Base-by-base conservation (phyloP, 1,284 basidiomycete genomes). In the Ganoderma multipileum region DNA sequence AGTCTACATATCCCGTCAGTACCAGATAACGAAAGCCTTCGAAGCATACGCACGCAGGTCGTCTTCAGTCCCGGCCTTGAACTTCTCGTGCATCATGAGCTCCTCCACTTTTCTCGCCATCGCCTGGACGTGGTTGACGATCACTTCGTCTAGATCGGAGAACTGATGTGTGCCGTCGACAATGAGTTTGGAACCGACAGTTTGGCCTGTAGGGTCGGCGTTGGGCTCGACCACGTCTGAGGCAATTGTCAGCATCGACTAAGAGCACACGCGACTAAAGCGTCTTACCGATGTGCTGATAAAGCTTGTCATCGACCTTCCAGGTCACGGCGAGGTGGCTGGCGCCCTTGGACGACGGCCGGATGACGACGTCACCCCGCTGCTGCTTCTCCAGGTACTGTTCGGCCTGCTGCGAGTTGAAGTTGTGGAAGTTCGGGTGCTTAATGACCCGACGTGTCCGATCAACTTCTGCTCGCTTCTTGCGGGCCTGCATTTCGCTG, bases 371-470 rank as follows among this genome's bases (percentile, higher is more conserved):
- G 79, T 98, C 96, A 16, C 97, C 98, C 38, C 95, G 89, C 75
- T 96, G 95, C 80, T 96, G 93, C 72, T 92, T 92, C 67, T 96
- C 94, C 65, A 99, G 85, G 79, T 93, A 95, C 65, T 90, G 86
- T 81, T 99, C 97, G 2, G 98, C 97, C 75, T 98, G 94, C 26
- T 87, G 84, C 42, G 95, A 91, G 77, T 96, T 97, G 86, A 98
- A 93, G 79, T 98, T 96, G 79, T 97, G 95, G 89, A 98, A 99
- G 82, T 98, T 97, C 3, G 98, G 98, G 79, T 99, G 98, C 79
- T 99, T 97, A 84, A 99, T 95, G 60, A 97, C 91, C 33, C 98
- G 87, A 71, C 95, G 90, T 64, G 90, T 87, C 77, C 89, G 84
- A 78, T 93, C 88, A 57, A 90, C 89, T 79, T 95, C 90, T 2